Evolutionary conservation across 306 rosid genomes (phyloP), one percentile per base, ranked within the genome.

Genomic region (Ormosia emarginata): DNA sequence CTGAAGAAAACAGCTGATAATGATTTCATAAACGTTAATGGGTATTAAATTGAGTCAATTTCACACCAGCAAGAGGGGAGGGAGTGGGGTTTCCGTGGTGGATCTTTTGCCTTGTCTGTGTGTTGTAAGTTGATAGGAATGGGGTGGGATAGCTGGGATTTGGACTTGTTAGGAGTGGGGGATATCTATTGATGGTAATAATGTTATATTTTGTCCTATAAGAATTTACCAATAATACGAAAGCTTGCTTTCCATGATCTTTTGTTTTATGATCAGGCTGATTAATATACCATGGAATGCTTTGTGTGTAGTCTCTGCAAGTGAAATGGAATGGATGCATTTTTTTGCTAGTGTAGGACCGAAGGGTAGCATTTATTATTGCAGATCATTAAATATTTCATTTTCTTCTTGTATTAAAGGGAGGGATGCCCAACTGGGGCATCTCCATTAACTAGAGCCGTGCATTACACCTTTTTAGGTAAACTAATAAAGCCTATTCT

Each of bases 131-230:
- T 65, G 87, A 67, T 73, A 69, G 67, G 68, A n/a, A 59, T 86
- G 84, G 88, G 82, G 18, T 65, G 32, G 78, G 36, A 80, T 84
- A 68, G 91, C 89, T 82, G 85, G 85, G 84, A 83, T 85, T 80
- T 88, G 89, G 89, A 83, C 73, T 73, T 83, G 84, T 86, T 83
- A 73, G 82, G 50, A 46, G 49, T 24, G 36, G 8, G 30, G 69
- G 78, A 72, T 76, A 43, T 62, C 70, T 69, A 8, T 15, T 76
- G 17, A 49, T 84, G 77, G 61, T 36, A 78, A 81, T 84, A 24
- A 79, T 87, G 80, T 69, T 47, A 41, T 85, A 56, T 76, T 75
- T 85, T 71, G 76, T 69, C 24, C 72, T 24, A 24, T 24, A 29
- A 17, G 29, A 34, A 63, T 71, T 71, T 63, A 24, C 68, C 76